Evolutionary conservation across 345 rosid genomes (phyloP).

Genomic region (Citrus cavaleriei): DNA sequence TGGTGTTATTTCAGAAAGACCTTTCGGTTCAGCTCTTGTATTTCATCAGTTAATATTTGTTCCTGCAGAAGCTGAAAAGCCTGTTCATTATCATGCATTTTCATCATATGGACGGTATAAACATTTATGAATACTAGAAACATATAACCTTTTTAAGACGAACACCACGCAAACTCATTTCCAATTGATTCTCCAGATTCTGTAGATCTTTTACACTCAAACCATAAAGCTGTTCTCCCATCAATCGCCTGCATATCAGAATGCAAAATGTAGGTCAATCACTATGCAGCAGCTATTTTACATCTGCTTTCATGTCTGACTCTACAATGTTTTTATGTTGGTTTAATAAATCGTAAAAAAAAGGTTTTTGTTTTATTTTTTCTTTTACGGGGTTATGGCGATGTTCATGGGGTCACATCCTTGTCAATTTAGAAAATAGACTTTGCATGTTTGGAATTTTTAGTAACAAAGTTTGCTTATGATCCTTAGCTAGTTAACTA

Average conservation of each 20-base stretch:
- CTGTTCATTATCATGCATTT: background rate
- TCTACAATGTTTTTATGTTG: background rate
- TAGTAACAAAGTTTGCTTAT: too few species aligned
- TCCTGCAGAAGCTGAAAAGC: conserved; percentile 36
- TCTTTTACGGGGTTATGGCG: background rate
- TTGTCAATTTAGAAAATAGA: too few species aligned
- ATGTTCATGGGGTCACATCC: background rate
- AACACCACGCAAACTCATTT: conserved; percentile 59
- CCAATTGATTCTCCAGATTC: conserved; percentile 57
- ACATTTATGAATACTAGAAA: background rate
- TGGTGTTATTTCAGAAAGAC: conserved; percentile 17
- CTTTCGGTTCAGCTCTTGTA: conserved; percentile 52
- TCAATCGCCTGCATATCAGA: conserved; percentile 45
- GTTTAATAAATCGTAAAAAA: too few species aligned
- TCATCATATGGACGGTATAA: background rate
- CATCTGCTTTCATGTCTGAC: background rate
- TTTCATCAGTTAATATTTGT: conserved; percentile 44
- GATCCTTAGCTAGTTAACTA: too few species aligned
- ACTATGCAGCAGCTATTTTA: background rate
- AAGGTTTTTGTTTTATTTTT: too few species aligned
- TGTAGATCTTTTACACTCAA: conserved; percentile 51
- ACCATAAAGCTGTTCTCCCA: conserved; percentile 75
- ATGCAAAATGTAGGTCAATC: background rate
- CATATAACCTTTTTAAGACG: conserved; percentile 56
- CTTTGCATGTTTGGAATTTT: too few species aligned